These are phyloP conservation scores for Solanum peruvianum DNA, from an alignment of 257 asterid species.

Conservation along the genomic window DNA sequence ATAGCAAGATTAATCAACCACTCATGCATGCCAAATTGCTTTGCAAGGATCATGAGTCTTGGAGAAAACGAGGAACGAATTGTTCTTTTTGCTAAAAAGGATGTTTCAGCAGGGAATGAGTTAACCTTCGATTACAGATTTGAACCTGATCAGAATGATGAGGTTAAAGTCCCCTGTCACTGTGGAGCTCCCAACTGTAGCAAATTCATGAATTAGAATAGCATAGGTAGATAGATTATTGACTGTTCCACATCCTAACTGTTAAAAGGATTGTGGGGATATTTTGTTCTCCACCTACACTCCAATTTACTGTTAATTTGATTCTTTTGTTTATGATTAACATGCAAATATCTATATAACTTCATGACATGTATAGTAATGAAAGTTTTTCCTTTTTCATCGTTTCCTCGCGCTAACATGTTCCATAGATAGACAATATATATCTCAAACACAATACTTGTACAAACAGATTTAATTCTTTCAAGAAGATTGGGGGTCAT, in stretches of 20 bases:
- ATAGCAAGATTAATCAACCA: neutral
- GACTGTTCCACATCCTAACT: neutral
- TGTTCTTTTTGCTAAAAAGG: neutral
- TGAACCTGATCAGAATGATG: neutral
- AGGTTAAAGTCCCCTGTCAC: neutral
- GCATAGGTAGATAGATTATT: neutral
- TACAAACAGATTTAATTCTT: neutral
- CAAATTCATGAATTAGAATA: neutral
- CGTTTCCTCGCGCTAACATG: neutral
- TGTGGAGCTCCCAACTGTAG: constrained; percentile 5
- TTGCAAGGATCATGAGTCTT: constrained; percentile 1
- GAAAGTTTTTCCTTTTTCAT: neutral
- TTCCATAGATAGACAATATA: neutral
- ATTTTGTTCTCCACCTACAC: neutral
- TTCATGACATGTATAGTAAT: neutral
- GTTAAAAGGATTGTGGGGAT: neutral
- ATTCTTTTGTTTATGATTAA: neutral
- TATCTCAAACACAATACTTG: neutral
- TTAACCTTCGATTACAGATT: constrained; percentile 1
- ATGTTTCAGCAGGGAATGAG: neutral
- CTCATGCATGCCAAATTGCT: neutral
- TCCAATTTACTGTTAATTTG: neutral
- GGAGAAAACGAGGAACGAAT: neutral
- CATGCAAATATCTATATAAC: neutral
- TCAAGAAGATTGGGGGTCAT: neutral